phyloP scores from a whole-genome alignment of 106 monocot species.

The Triglochin maritima region DNA sequence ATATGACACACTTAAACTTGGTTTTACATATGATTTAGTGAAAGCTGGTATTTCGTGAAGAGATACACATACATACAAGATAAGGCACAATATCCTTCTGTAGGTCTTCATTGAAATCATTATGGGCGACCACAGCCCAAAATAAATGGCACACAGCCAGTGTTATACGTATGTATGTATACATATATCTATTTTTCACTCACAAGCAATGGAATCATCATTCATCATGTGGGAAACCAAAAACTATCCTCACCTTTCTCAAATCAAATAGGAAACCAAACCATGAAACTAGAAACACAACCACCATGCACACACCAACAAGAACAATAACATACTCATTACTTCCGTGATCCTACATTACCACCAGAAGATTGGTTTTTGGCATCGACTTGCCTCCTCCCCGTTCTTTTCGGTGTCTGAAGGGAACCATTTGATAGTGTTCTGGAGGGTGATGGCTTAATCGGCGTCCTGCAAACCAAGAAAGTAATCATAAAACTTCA shows the following conservation, averaged over 20 bases:
- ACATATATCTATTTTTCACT: neutral
- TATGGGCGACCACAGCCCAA: neutral
- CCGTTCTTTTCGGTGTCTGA: conserved; percentile 4
- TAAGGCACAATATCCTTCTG: too few species aligned
- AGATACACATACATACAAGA: too few species aligned
- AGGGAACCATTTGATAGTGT: conserved; percentile 5
- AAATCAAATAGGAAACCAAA: neutral
- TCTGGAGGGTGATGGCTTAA: conserved; percentile 5
- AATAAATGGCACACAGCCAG: neutral
- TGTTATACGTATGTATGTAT: neutral
- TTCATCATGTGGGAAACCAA: neutral
- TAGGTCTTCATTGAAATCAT: neutral
- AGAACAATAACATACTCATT: neutral
- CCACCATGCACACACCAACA: neutral
- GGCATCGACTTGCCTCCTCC: neutral
- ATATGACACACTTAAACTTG: too few species aligned
- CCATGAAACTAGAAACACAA: neutral
- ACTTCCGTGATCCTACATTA: conserved; percentile 4
- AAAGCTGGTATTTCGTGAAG: too few species aligned
- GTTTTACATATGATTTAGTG: too few species aligned
- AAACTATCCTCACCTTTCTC: neutral
- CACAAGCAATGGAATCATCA: neutral
- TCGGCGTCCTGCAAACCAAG: conserved; percentile 8
- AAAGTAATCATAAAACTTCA: neutral
- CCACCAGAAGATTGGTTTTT: conserved; percentile 5